Base-by-base conservation (phyloP, 768 basidiomycete genomes). In the Pseudohyphozyma bogoriensis region DNA sequence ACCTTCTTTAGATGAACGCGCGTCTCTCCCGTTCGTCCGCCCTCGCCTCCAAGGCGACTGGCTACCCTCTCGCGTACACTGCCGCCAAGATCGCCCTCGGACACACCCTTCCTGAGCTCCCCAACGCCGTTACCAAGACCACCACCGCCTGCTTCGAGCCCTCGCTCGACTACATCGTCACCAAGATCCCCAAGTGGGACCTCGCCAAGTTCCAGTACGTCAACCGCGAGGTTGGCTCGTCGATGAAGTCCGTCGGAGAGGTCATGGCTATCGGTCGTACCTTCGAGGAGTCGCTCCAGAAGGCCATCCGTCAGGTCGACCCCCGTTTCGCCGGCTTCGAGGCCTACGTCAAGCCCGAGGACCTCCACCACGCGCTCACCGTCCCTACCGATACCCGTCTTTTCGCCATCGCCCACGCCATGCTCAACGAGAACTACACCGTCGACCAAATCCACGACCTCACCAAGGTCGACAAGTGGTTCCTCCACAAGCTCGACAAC, bases 391-490 rank as follows among this genome's bases (percentile, higher is more conserved):
- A 99, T 72, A 89, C 89, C 81, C 83, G 95, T 52, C 75, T 99
- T 57, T 99, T 99, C 72, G 95, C 89, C 24, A 88, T 99, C 70
- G 95, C 95, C 5, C 88, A 96, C 70, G 92, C 93, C 40, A 95
- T 99, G 89, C 89, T 88, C 77, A 87, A 87, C 76, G 84, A 85
- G 75, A 80, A 81, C 73, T 96, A 95, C 73, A 81, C 85, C 10
- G 89, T 97, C 53, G 91, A 97, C 71, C 78, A 81, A 65, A 73
- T 99, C 42, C 89, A 96, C 72, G 86, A 91, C 54, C 75, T 99
- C 69, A 97, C 95, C 63, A 97, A 96, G 80, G 97, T 97, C 69
- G 93, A 96, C 80, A 90, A 91, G 86, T 97, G 95, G 95, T 99
- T 89, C 81, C 77, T 99, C 60, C 85, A 95, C 81, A 99, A 97